Base-by-base conservation (phyloP, 805 yeast species). In the Huiozyma sinensis region DNA sequence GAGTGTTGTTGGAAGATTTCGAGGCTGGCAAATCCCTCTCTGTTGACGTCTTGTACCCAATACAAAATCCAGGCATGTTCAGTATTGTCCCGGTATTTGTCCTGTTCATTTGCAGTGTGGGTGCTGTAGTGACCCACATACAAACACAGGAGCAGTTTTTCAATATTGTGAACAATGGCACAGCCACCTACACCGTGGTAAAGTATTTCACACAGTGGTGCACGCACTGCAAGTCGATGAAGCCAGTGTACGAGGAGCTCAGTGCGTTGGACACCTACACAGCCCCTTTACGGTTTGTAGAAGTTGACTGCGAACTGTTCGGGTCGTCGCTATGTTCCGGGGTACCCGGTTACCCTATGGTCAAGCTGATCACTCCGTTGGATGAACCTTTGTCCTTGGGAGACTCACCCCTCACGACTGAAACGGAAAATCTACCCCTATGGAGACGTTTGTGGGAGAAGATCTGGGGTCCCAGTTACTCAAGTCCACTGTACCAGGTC, bases 121-220 rank as follows among this genome's bases (percentile, higher is more conserved):
- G 12, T 9, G 27, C 27, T 9, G 17, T 9, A 7, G 27, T 34
- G 17, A 34, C 37, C 34, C 24, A 44, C 37, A 57, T 60, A 2
- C 41, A 43, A 40, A 51, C 56, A 24, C 42, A 50, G n/a, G 57
- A 53, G 17, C 54, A 59, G 12, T 63, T 58, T 42, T 61, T 60
- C 39, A 57, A 60, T 29, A 45, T 47, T 7, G 54, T 50, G 6
- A 58, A 61, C 44, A n/a, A 8, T 7, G 50, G 47, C 31, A 49
- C 47, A 9, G 49, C 52, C 17, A 46, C 60, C 6, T 64, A 56
- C 44, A 60, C 64, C 1, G 53, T 64, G 33, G 60, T 64, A 2
- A 64, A 64, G 38, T 63, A 60, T 51, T 79, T 73, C 53, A 84
- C 88, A 7, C 77, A 75, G 43, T 81, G 88, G 88, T 81, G 88